These are phyloP conservation scores for Hordeum vulgare DNA, from an alignment of 176 grass and related monocot species.

Conservation along the genomic window DNA sequence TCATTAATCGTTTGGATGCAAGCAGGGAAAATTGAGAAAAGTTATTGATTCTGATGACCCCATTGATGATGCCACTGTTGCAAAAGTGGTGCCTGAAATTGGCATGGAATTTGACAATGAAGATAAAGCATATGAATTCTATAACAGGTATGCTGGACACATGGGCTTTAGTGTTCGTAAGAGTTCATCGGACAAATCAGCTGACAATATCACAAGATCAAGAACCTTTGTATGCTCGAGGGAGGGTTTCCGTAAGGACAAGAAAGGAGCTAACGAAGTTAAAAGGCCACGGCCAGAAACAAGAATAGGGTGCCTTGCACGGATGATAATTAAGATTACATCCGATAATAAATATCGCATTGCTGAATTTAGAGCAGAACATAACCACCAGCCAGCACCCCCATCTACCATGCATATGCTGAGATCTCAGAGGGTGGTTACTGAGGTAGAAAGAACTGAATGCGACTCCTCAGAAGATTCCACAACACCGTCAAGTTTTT, in stretches of 20 bases:
- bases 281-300: slow-evolving; percentile 79
- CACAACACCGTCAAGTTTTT: slow-evolving; percentile 41
- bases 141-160: slow-evolving; percentile 88
- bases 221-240: slow-evolving; percentile 92
- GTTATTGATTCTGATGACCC: slow-evolving; percentile 61
- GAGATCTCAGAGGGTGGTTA: slow-evolving; percentile 75
- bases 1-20: neutral
- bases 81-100: slow-evolving; percentile 57
- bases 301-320: slow-evolving; percentile 75
- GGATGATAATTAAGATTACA: slow-evolving; percentile 88
- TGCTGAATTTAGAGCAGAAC: slow-evolving; percentile 67
- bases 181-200: slow-evolving; percentile 86
- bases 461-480: slow-evolving; percentile 78
- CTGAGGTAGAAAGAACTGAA: slow-evolving; percentile 66
- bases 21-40: slow-evolving; percentile 83
- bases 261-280: slow-evolving; percentile 86
- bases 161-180: slow-evolving; percentile 85
- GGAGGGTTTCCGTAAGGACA: slow-evolving; percentile 92
- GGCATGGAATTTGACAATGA: slow-evolving; percentile 81
- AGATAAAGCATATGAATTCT: slow-evolving; percentile 84
- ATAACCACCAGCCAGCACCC: slow-evolving; percentile 90
- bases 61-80: slow-evolving; percentile 41
- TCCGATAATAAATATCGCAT: slow-evolving; percentile 53
- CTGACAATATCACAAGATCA: slow-evolving; percentile 76
- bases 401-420: slow-evolving; percentile 92